phyloP scores from a whole-genome alignment of 345 rosid species.

The Citrus inodora region DNA sequence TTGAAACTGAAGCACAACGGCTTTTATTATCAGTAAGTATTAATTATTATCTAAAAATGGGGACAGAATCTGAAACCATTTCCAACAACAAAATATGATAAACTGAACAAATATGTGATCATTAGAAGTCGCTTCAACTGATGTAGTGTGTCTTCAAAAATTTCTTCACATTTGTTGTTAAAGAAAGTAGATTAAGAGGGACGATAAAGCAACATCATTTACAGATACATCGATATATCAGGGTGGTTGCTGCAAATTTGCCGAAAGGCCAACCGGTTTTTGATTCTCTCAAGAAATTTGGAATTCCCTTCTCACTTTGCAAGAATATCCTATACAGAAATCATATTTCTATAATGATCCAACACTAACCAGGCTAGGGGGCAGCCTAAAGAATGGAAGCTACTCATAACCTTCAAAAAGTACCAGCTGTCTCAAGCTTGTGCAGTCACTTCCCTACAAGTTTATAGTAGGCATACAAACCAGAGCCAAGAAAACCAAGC shows the following conservation, averaged over 20 bases:
- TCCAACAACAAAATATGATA: neutral
- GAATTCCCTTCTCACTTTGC: neutral
- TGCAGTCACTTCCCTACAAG: constrained; percentile 55
- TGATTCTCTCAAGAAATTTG: neutral
- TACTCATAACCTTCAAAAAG: constrained; percentile 3
- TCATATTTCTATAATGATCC: neutral
- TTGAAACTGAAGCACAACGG: no score
- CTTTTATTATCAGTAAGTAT: no score
- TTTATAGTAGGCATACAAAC: constrained; percentile 85
- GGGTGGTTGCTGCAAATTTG: neutral
- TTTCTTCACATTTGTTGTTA: neutral
- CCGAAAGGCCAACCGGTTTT: neutral
- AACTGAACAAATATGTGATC: neutral
- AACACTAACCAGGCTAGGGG: neutral
- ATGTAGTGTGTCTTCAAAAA: neutral
- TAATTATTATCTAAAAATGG: no score
- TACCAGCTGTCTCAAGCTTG: neutral
- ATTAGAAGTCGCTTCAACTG: neutral
- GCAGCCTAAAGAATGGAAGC: neutral
- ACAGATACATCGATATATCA: neutral
- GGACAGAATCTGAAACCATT: neutral
- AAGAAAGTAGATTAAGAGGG: neutral
- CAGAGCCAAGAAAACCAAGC: constrained; percentile 90
- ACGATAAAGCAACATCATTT: neutral
- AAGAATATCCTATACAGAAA: constrained; percentile 1